Evolutionary conservation across 768 basidiomycete genomes (phyloP).

Genomic region (Termitomyces sp.): DNA sequence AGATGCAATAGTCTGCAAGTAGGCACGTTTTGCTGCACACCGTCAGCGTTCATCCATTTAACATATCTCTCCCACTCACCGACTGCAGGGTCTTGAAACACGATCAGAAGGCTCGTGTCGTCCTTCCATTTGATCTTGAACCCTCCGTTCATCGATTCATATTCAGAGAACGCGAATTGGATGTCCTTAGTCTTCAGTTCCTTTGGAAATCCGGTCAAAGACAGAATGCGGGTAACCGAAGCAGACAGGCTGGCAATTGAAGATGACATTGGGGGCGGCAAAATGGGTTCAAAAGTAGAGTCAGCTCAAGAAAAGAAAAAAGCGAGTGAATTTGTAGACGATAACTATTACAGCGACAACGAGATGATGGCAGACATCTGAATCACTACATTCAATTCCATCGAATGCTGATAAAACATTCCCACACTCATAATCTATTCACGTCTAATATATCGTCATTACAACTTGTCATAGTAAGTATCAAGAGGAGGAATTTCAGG

Average conservation of each 20-base stretch:
- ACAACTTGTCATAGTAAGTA: constrained; percentile 93
- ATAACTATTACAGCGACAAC: constrained; percentile 15
- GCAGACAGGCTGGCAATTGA: constrained; percentile 84
- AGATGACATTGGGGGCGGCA: constrained; percentile 49
- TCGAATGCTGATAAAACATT: constrained; percentile 7
- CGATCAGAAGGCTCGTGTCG: constrained; percentile 92
- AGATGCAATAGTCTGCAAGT: constrained; percentile 83
- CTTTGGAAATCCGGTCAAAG: constrained; percentile 87
- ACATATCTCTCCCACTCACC: constrained; percentile 56
- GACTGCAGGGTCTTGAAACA: constrained; percentile 85
- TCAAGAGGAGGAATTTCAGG: constrained; percentile 87
- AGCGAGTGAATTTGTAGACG: constrained; percentile 20
- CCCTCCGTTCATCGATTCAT: constrained; percentile 81
- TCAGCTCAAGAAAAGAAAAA: constrained; percentile 12
- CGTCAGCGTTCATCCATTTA: constrained; percentile 5
- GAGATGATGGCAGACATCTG: constrained; percentile 2
- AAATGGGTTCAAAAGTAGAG: constrained; percentile 16
- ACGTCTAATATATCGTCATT: constrained; percentile 22
- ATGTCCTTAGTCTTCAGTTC: constrained; percentile 98
- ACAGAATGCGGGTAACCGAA: constrained; percentile 93
- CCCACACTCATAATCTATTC: constrained; percentile 12
- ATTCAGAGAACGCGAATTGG: constrained; percentile 85
- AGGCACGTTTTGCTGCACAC: constrained; percentile 84
- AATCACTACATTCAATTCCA: constrained; percentile 7
- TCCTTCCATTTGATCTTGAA: constrained; percentile 99